Evolutionary conservation across 108 stramenopile species (phyloP).

Genomic region (Phaeodactylum tricornutum): DNA sequence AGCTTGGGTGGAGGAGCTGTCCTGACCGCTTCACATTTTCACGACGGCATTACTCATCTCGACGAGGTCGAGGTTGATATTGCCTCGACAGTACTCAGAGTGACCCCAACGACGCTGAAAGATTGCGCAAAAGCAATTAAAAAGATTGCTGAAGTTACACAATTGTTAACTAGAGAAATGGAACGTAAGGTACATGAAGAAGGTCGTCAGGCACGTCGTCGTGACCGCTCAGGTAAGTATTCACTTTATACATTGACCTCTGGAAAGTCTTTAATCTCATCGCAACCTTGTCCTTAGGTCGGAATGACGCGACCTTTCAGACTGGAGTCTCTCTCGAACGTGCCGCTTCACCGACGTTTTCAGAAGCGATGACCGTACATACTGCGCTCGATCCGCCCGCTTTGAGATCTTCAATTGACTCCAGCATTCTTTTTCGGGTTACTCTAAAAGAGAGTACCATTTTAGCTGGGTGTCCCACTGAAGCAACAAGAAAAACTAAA

Average conservation of each 20-base stretch:
- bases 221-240: constrained; percentile 19
- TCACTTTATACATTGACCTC: too few species aligned
- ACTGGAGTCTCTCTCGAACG: background rate
- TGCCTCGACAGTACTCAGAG: constrained; percentile 31
- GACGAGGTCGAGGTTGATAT: constrained; percentile 74
- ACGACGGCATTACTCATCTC: constrained; percentile 44
- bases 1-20: constrained; percentile 5
- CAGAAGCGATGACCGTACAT: background rate
- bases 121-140: constrained; percentile 51
- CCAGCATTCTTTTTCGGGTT: constrained; percentile 53
- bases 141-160: constrained; percentile 41
- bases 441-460: constrained; percentile 47
- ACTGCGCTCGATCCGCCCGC: background rate
- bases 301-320: too few species aligned
- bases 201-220: constrained; percentile 43
- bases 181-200: constrained; percentile 73
- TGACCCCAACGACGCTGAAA: constrained; percentile 60
- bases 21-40: constrained; percentile 23
- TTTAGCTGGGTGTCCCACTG: constrained; percentile 49
- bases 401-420: constrained; percentile 27
- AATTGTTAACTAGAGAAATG: constrained; percentile 59
- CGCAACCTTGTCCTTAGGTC: too few species aligned
- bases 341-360: background rate
- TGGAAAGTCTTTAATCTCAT: too few species aligned
- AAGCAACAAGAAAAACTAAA: background rate